phyloP scores from a whole-genome alignment of 1,284 basidiomycete species.

The Microbotryomycetes sp. region DNA sequence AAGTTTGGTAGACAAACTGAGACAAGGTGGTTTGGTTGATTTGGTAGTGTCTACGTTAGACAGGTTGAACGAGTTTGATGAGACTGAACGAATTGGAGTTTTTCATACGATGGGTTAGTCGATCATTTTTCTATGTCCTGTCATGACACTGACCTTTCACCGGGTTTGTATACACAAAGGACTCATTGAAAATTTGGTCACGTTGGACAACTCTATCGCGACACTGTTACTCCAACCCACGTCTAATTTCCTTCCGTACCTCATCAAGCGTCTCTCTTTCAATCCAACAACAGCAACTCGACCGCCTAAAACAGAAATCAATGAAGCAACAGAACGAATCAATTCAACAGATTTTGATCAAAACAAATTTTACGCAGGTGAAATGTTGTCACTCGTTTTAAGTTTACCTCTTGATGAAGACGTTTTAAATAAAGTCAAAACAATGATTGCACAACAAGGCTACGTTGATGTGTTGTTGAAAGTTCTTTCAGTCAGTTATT shows the following conservation, averaged over 20 bases:
- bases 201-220: slow-evolving; percentile 51
- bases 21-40: slow-evolving; percentile 75
- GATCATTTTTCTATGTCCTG: background rate
- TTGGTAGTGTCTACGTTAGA: slow-evolving; percentile 74
- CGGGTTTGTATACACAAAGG: slow-evolving; percentile 47
- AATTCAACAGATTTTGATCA: slow-evolving; percentile 33
- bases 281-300: too few species aligned
- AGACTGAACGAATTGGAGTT: slow-evolving; percentile 79
- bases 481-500: slow-evolving; percentile 64
- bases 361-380: slow-evolving; percentile 45
- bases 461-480: slow-evolving; percentile 67
- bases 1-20: slow-evolving; percentile 47
- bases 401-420: slow-evolving; percentile 49
- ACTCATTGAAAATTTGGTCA: slow-evolving; percentile 85
- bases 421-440: slow-evolving; percentile 46
- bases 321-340: slow-evolving; percentile 18
- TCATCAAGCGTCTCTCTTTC: slow-evolving; percentile 60
- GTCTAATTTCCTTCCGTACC: slow-evolving; percentile 62
- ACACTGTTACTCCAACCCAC: slow-evolving; percentile 55
- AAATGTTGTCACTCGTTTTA: slow-evolving; percentile 76
- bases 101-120: slow-evolving; percentile 75
- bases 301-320: too few species aligned
- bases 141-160: background rate
- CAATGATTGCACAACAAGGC: slow-evolving; percentile 62
- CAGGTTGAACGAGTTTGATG: slow-evolving; percentile 74